A percentile compares a stretch with the other conserved stretches of the same genome.
Evolutionary conservation across 106 monocot genomes (phyloP).

Genomic region (Gastrodia elata): DNA sequence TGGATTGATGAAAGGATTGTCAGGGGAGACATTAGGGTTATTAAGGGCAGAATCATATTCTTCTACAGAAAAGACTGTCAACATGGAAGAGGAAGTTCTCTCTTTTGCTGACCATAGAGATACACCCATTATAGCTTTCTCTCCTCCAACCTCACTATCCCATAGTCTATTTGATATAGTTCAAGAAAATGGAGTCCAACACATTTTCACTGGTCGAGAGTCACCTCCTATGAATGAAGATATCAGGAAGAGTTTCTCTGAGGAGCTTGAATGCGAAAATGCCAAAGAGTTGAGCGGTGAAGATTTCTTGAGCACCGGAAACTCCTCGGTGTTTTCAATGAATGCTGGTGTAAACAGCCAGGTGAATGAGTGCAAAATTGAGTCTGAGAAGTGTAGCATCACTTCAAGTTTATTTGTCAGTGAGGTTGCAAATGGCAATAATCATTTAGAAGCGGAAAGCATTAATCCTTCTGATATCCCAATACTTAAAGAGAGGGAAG

Average conservation of each 20-base stretch:
- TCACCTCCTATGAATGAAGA: conserved; percentile 10
- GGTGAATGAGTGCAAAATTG: conserved; percentile 23
- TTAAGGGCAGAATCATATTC: conserved; percentile 39
- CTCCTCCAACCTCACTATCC: too few species aligned
- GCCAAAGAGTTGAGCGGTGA: conserved; percentile 6
- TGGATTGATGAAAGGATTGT: conserved; percentile 8
- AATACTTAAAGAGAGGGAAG: background rate
- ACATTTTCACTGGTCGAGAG: background rate
- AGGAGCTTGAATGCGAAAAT: conserved; percentile 6
- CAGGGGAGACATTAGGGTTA: conserved; percentile 13
- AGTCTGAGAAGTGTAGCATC: conserved; percentile 32
- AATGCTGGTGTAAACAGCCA: conserved; percentile 21
- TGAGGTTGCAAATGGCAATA: conserved; percentile 21
- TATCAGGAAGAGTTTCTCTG: conserved; percentile 11
- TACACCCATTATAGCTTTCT: too few species aligned
- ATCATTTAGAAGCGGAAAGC: conserved; percentile 13
- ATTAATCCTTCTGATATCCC: background rate
- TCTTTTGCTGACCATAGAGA: conserved; percentile 21
- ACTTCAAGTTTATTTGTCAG: conserved; percentile 27
- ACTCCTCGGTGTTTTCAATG: conserved; percentile 20
- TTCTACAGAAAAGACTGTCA: conserved; percentile 13
- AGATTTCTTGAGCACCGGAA: conserved; percentile 18
- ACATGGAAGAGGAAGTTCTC: conserved; percentile 14
- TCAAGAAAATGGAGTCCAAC: background rate
- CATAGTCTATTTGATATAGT: conserved; percentile 10